phyloP scores from a whole-genome alignment of 352 stramenopile species.

The Pythium volutum region DNA sequence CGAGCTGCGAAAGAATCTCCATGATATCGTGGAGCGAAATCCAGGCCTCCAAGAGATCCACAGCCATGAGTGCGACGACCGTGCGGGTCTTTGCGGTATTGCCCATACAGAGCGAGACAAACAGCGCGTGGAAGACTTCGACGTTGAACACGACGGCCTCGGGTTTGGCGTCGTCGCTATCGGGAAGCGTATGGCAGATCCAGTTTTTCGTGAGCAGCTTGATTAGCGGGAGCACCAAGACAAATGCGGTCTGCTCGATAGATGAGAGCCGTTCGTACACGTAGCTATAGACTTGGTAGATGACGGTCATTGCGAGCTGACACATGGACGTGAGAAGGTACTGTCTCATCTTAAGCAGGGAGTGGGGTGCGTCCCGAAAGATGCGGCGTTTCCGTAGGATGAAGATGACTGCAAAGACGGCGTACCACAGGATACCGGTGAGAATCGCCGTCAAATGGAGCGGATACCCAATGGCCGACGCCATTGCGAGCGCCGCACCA shows the following conservation, averaged over 20 bases:
- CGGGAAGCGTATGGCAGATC: slow-evolving; percentile 20
- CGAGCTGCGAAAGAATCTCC: slow-evolving; percentile 31
- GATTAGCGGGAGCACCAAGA: slow-evolving; percentile 37
- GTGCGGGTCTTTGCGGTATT: slow-evolving; percentile 26
- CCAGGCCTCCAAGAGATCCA: slow-evolving; percentile 36
- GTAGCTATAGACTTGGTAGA: slow-evolving; percentile 48
- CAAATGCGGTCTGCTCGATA: slow-evolving; percentile 28
- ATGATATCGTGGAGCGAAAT: slow-evolving; percentile 26
- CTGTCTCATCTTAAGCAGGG: not conserved
- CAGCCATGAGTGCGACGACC: slow-evolving; percentile 25
- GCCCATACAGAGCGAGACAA: slow-evolving; percentile 40
- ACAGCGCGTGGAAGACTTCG: slow-evolving; percentile 51
- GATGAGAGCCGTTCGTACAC: slow-evolving; percentile 28
- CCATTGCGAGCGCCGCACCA: not conserved
- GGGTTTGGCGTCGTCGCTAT: slow-evolving; percentile 32
- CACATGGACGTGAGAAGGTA: slow-evolving; percentile 14
- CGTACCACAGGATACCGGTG: slow-evolving; percentile 25
- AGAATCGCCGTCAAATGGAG: slow-evolving; percentile 42
- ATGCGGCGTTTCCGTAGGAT: not conserved
- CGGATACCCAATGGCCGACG: slow-evolving; percentile 28
- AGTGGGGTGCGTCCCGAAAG: not conserved
- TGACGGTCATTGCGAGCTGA: slow-evolving; percentile 18
- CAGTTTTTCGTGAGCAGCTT: slow-evolving; percentile 45
- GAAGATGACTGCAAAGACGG: slow-evolving; percentile 13
- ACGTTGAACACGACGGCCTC: slow-evolving; percentile 51